Evolutionary conservation across 768 basidiomycete species (phyloP).

Genomic region (Paxillus involutus): DNA sequence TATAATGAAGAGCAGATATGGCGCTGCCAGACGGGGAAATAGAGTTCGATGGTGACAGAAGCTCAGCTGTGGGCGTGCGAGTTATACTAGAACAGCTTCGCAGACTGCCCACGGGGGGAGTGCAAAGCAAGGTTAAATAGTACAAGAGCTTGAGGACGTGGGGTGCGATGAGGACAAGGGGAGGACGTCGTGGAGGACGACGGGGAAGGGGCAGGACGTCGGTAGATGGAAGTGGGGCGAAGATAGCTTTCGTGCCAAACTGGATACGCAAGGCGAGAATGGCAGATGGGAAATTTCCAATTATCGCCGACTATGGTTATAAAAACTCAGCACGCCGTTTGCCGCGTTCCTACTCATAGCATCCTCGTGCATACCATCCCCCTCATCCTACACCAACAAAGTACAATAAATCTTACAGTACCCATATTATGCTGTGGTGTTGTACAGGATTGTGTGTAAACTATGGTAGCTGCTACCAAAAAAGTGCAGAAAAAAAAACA

Average conservation of each 20-base stretch:
- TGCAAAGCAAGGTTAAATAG: conserved; percentile 1
- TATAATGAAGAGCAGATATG: conserved; percentile 1
- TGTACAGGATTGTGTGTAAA: background rate
- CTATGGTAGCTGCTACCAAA: background rate
- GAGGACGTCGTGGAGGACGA: background rate
- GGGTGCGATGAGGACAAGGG: background rate
- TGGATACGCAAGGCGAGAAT: conserved; percentile 33
- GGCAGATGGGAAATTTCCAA: conserved; percentile 36
- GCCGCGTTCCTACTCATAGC: conserved; percentile 12
- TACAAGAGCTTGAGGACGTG: conserved; percentile 3
- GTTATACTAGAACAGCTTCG: conserved; percentile 13
- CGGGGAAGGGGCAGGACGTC: background rate
- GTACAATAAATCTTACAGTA: background rate
- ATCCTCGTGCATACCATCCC: too few relatives aligned
- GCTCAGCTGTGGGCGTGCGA: conserved; percentile 12
- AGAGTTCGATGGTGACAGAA: conserved; percentile 6
- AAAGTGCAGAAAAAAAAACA: background rate
- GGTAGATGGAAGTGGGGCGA: conserved; percentile 18
- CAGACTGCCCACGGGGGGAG: background rate
- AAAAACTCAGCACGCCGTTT: conserved; percentile 34
- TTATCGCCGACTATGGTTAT: conserved; percentile 16
- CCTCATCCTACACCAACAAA: too few relatives aligned
- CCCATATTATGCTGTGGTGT: background rate
- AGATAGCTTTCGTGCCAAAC: conserved; percentile 29
- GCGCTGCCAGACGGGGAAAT: conserved; percentile 1